Evolutionary conservation across 495 filamentous ascomycete genomes (phyloP), one percentile per base, ranked within the genome.

Genomic region (Aspergillus coremiiformis): DNA sequence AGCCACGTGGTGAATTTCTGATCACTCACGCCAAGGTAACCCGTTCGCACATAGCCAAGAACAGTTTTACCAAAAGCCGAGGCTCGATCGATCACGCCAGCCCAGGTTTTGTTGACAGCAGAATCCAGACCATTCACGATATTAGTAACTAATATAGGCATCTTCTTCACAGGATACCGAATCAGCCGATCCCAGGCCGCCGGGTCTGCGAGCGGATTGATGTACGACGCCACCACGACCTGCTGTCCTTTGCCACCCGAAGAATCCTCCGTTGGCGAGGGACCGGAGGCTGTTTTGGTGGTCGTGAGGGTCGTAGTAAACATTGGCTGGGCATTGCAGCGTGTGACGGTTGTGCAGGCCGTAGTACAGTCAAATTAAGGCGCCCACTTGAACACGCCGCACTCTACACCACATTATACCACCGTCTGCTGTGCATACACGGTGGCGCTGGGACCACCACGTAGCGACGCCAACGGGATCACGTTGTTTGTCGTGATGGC

Each of bases 1-100:
- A 63, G 51, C 15, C 60, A 54, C 1, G 60, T 63, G 2, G 15
- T 19, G 46, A 57, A 63, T 19, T 55, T 46, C 19, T 63, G 56
- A 0, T 29, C 0, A n/a, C 60, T 63, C 3, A 55, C 45, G 6
- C 60, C 60, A 10, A 63, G 52, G 11, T 63, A 63, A n/a, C 60
- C 60, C 0, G 60, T 59, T 20, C 60, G 48, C 3, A 63, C 54
- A 27, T 63, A 63, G 41, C 60, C 60, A 6, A 63, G 54, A 5
- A 63, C 39, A 3, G 15, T 52, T 48, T 63, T 59, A 5, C 52
- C 52, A 2, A 42, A 35, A 30, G 15, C 8, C 2, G 45, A 49
- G 43, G 46, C 60, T 23, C 42, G 60, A 2, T 55, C 12, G 6
- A 63, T 60, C 0, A 60, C 52, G 0, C 32, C 17, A 1, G 35